Evolutionary conservation across 306 rosid species (phyloP), one percentile per base, ranked within the genome.

Genomic region (Rubus idaeus): DNA sequence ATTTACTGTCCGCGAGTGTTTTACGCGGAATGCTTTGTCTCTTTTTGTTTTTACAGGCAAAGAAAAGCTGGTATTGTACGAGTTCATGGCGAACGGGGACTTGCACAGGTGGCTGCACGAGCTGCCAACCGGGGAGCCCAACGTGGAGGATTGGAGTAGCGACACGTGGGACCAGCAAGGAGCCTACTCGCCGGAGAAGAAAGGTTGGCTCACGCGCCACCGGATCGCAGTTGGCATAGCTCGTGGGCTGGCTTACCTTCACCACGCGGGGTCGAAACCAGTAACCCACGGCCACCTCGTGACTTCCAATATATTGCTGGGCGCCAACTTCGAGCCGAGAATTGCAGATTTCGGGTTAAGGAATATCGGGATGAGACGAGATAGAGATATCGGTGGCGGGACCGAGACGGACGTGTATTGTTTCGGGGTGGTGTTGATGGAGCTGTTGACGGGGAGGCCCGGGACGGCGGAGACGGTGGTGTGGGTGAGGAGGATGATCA

Each of bases 51-150:
- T 18, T 21, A 49, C 61, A 95, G 99, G 99, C 10, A 87, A 79
- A 74, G 99, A 95, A 84, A 95, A 95, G 90, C 84, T 95, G 75
- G 91, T 91, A 14, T 51, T 95, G 76, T 88, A 80, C 68, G 99
- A 95, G 77, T 95, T 88, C 74, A 88, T 95, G 96, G 77, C 96
- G n/a, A 92, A 95, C 84, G 99, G 99, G 1, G 97, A 95, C 80
- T 81, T 95, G 63, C 92, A 90, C 0, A 80, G 94, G 79, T 95
- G 99, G 99, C 57, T 95, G 16, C 96, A 92, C 60, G 99, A 92
- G 84, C 92, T 95, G 3, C 99, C 99, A 0, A 72, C 97, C 0
- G 99, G 98, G 26, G 87, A 92, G 75, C 86, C 99, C 45, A 87
- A 92, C 71, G 98, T 92, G 61, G 99, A 95, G 75, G 99, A 95